Conservation (phyloP, 768 basidiomycete species). For the Cystofilobasidium ferigula region DNA sequence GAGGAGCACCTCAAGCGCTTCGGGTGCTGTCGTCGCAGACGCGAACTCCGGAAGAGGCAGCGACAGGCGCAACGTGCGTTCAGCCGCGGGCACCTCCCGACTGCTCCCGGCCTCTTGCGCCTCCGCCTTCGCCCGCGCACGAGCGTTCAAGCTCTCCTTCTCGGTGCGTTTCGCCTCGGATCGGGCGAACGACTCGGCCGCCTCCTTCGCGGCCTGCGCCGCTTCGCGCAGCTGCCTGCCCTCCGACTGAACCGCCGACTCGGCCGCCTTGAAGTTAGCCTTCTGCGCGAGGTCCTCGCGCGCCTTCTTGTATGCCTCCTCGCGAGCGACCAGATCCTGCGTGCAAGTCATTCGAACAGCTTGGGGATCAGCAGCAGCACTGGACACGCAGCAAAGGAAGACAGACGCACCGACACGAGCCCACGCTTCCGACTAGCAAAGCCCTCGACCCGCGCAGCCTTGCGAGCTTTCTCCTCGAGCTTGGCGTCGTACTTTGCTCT, state of each 20-base stretch:
- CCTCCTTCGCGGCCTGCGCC: constrained; percentile 16
- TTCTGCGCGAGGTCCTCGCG: neutral
- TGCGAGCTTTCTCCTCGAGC: neutral
- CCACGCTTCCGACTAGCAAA: constrained; percentile 15
- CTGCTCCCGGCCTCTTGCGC: neutral
- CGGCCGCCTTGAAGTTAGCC: constrained; percentile 1
- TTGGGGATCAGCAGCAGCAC: neutral
- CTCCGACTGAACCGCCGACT: constrained; percentile 21
- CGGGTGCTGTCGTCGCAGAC: neutral
- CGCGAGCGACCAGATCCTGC: constrained; percentile 22
- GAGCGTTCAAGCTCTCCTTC: neutral
- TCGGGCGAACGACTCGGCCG: constrained; percentile 17
- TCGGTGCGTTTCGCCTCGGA: constrained; percentile 9
- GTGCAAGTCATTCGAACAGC: neutral
- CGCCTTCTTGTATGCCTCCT: constrained; percentile 23
- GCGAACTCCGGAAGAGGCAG: constrained; percentile 14
- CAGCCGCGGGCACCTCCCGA: neutral
- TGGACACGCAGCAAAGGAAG: neutral
- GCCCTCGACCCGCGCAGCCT: constrained; percentile 9
- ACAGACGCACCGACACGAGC: constrained; percentile 14
- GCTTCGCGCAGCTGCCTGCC: constrained; percentile 22
- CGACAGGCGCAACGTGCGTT: constrained; percentile 17
- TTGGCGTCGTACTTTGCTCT: constrained; percentile 22
- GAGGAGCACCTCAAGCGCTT: neutral
- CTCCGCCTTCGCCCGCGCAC: neutral